Evolutionary conservation across 768 basidiomycete species (phyloP).

Genomic region (Lanmaoa pseudosensibilis): DNA sequence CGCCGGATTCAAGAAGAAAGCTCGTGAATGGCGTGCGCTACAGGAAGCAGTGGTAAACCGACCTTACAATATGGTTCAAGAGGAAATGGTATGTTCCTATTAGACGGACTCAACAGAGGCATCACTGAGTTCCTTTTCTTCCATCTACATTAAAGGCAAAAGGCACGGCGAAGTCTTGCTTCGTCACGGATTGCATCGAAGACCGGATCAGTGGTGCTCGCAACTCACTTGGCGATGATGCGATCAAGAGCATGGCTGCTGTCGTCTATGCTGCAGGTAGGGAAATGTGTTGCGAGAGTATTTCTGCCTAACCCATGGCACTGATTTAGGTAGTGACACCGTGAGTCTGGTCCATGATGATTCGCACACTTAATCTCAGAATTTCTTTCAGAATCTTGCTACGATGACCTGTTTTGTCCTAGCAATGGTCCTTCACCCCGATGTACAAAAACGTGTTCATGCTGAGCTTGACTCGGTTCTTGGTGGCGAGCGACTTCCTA

Average conservation of each 20-base stretch:
- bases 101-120: too few species aligned
- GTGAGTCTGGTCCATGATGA: background rate
- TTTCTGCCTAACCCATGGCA: background rate
- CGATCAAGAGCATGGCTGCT: constrained; percentile 7
- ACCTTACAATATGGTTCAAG: constrained; percentile 3
- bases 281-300: background rate
- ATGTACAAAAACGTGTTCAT: background rate
- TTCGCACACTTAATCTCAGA: background rate
- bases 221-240: background rate
- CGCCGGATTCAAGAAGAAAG: constrained; percentile 1
- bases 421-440: constrained; percentile 1
- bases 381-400: background rate
- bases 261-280: constrained; percentile 5
- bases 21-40: constrained; percentile 6
- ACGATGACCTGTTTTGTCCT: constrained; percentile 2
- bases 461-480: background rate
- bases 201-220: background rate
- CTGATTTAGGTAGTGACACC: constrained; percentile 2
- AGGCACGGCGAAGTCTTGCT: constrained; percentile 1
- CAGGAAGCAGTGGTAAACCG: constrained; percentile 2
- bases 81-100: background rate
- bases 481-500: constrained; percentile 1
- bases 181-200: constrained; percentile 5
- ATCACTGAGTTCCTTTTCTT: background rate
- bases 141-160: background rate